A percentile compares a stretch with the other conserved stretches of the same genome.
Evolutionary conservation across 2,329 filamentous ascomycete genomes (phyloP).

Genomic region (Calonectria hongkongensis): DNA sequence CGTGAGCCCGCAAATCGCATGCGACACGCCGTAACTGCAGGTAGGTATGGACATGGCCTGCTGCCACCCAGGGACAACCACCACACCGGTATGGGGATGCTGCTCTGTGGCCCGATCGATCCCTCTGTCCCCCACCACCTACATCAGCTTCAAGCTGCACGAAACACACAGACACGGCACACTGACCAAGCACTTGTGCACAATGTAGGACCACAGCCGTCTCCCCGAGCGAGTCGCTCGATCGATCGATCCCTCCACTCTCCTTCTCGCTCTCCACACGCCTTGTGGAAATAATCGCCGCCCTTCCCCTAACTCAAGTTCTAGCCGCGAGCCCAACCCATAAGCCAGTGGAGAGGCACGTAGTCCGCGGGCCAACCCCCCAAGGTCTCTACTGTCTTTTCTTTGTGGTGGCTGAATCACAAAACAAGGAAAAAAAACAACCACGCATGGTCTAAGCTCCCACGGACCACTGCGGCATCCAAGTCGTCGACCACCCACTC

Average conservation of each 20-base stretch:
- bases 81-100: slow-evolving; percentile 33
- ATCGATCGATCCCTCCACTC: slow-evolving; percentile 15
- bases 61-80: slow-evolving; percentile 26
- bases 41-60: slow-evolving; percentile 7
- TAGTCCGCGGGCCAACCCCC: slow-evolving; percentile 45
- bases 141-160: slow-evolving; percentile 38
- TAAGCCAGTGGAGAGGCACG: slow-evolving; percentile 22
- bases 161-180: slow-evolving; percentile 24
- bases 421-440: slow-evolving; percentile 41
- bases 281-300: slow-evolving; percentile 38
- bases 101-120: slow-evolving; percentile 53
- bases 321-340: slow-evolving; percentile 20
- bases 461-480: slow-evolving; percentile 38
- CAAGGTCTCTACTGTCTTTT: slow-evolving; percentile 47
- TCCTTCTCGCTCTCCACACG: slow-evolving; percentile 18
- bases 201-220: slow-evolving; percentile 23
- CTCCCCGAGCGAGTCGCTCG: slow-evolving; percentile 19
- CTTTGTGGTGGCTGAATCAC: slow-evolving; percentile 53
- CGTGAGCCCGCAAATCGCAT: not conserved
- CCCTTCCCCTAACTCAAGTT: slow-evolving; percentile 12
- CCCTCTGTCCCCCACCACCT: slow-evolving; percentile 42
- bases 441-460: slow-evolving; percentile 48
- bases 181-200: slow-evolving; percentile 25
- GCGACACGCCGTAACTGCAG: slow-evolving; percentile 6
- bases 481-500: slow-evolving; percentile 35